Evolutionary conservation across 192 early-diverging fungal species (phyloP).

Genomic region (Linnemannia hyalina): DNA sequence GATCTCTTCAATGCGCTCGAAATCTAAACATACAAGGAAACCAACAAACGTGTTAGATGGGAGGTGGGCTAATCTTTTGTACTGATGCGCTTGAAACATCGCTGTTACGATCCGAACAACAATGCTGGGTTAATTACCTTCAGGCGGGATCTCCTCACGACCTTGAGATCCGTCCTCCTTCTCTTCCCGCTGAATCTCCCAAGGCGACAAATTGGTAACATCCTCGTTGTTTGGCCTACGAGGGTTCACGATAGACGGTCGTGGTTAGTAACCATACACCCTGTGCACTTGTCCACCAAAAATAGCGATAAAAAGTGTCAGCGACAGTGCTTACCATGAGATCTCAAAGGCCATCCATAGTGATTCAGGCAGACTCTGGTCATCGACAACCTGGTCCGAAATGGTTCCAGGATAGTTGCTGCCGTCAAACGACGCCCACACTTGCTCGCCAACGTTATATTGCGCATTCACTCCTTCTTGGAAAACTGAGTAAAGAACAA

Average conservation of each 20-base stretch:
- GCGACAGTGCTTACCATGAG: slow-evolving; percentile 53
- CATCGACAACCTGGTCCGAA: slow-evolving; percentile 58
- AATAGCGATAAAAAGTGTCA: neutral
- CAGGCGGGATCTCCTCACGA: slow-evolving; percentile 54
- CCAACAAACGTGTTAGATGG: neutral
- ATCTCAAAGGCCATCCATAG: slow-evolving; percentile 67
- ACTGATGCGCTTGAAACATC: slow-evolving; percentile 27
- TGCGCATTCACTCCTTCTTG: slow-evolving; percentile 65
- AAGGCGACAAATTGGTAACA: slow-evolving; percentile 49
- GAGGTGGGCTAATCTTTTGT: neutral
- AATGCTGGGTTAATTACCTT: slow-evolving; percentile 50
- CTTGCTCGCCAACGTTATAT: slow-evolving; percentile 63
- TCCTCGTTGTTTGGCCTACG: slow-evolving; percentile 44
- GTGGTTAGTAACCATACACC: no score
- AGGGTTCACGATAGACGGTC: slow-evolving; percentile 11
- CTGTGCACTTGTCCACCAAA: slow-evolving; percentile 1
- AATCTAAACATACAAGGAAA: slow-evolving; percentile 9
- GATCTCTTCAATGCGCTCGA: slow-evolving; percentile 57
- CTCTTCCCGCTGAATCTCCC: slow-evolving; percentile 55
- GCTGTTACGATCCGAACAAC: neutral
- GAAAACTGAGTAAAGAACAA: slow-evolving; percentile 74
- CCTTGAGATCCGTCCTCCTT: slow-evolving; percentile 20
- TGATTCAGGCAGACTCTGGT: slow-evolving; percentile 57
- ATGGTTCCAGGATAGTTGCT: slow-evolving; percentile 69
- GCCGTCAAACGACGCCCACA: slow-evolving; percentile 77